Evolutionary conservation across 2,329 filamentous ascomycete species (phyloP).

Genomic region (Pseudogymnoascus sp.): DNA sequence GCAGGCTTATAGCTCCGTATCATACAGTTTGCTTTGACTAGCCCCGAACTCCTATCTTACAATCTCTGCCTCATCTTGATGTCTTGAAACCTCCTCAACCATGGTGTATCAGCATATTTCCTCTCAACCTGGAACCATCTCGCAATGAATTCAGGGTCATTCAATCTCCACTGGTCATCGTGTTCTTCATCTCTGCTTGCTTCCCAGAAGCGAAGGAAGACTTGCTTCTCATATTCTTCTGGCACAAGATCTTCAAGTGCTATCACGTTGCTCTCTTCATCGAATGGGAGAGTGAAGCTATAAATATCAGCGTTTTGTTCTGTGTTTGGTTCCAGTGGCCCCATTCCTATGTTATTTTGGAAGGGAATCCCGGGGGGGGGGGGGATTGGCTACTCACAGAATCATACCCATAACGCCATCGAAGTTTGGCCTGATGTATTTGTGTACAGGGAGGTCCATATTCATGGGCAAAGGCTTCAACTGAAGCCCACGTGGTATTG

Average conservation of each 20-base stretch:
- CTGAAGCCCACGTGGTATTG: not conserved
- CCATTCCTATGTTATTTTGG: not conserved
- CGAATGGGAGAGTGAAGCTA: not conserved
- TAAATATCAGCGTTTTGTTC: not conserved
- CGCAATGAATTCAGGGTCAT: constrained; percentile 1
- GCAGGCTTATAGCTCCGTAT: not conserved
- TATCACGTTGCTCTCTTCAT: not conserved
- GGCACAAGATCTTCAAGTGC: not conserved
- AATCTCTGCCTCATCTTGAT: not conserved
- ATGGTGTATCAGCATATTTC: constrained; percentile 3
- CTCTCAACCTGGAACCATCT: not conserved
- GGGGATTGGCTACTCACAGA: not conserved
- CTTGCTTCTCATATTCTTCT: not conserved
- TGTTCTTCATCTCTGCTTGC: not conserved
- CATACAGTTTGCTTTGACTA: not conserved
- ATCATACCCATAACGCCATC: not conserved
- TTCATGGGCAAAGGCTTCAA: not conserved
- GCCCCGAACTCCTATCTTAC: not conserved
- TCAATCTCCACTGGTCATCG: not conserved
- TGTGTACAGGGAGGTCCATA: not conserved
- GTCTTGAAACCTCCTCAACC: not conserved
- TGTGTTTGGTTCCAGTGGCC: not conserved
- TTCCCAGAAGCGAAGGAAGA: not conserved
- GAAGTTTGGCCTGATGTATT: not conserved
- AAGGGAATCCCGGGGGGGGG: not conserved